phyloP scores from a whole-genome alignment of 2,329 filamentous ascomycete genomes.

The Neopestalotiopsis sp. region DNA sequence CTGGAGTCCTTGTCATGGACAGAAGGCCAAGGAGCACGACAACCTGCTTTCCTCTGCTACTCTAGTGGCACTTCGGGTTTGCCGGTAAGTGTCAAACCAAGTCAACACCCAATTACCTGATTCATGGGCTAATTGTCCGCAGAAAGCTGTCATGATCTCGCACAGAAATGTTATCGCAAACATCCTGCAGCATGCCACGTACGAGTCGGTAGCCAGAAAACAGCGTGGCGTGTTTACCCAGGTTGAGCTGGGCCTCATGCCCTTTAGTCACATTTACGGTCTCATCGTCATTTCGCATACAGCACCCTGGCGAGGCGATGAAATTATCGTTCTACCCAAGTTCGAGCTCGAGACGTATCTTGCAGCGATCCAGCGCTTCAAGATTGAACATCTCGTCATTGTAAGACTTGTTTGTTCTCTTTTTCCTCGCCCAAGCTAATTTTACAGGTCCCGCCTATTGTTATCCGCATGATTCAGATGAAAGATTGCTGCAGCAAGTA shows the following conservation, averaged over 20 bases:
- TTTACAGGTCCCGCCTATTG: conserved; percentile 80
- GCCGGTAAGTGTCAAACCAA: conserved; percentile 53
- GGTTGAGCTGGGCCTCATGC: conserved; percentile 67
- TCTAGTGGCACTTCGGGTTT: conserved; percentile 76
- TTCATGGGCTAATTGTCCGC: background rate
- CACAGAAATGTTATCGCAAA: conserved; percentile 81
- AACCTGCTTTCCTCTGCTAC: conserved; percentile 75
- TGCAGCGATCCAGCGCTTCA: conserved; percentile 67
- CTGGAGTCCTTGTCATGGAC: conserved; percentile 61
- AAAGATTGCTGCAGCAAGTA: conserved; percentile 66
- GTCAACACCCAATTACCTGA: background rate
- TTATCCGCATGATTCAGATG: conserved; percentile 76
- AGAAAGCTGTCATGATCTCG: conserved; percentile 82
- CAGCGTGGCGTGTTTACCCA: conserved; percentile 36
- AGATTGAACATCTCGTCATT: conserved; percentile 55
- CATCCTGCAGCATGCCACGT: conserved; percentile 63
- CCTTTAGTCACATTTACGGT: conserved; percentile 80
- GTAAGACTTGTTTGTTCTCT: background rate
- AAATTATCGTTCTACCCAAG: conserved; percentile 71
- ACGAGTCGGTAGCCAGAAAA: conserved; percentile 39
- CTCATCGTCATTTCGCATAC: conserved; percentile 73
- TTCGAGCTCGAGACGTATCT: conserved; percentile 73
- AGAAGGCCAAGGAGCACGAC: conserved; percentile 64
- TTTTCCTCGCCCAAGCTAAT: conserved; percentile 32
- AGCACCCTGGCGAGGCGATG: conserved; percentile 72